phyloP scores from a whole-genome alignment of 305 asterid species.

The Fraxinus angustifolia region DNA sequence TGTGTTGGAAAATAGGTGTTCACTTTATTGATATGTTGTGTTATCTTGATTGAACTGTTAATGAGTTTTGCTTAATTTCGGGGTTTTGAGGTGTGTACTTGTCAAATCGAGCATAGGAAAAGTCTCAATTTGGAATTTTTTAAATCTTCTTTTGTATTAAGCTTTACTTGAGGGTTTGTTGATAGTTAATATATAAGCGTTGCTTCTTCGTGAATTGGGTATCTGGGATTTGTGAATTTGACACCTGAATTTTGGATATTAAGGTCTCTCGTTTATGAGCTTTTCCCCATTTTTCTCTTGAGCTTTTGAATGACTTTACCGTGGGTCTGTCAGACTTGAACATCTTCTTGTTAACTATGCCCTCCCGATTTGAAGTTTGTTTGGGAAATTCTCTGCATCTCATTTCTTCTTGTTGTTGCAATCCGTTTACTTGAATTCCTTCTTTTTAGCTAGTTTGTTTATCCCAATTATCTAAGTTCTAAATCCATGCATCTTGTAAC shows the following conservation, averaged over 20 bases:
- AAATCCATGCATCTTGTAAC: not conserved
- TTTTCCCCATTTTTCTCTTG: not conserved
- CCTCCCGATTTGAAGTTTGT: not conserved
- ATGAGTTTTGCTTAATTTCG: constrained; percentile 4
- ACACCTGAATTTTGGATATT: not conserved
- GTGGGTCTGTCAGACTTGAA: not conserved
- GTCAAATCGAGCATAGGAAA: not conserved
- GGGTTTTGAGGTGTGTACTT: not conserved
- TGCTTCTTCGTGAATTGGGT: not conserved
- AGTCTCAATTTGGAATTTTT: not conserved
- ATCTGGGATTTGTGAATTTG: not conserved
- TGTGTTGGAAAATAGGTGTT: constrained; percentile 20
- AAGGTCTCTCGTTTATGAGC: not conserved
- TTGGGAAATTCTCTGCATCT: not conserved
- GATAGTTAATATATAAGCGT: not conserved
- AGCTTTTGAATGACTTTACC: not conserved
- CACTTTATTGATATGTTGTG: not conserved
- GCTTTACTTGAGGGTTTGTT: not conserved
- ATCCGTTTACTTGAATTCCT: not conserved
- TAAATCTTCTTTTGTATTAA: not conserved
- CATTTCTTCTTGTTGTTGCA: not conserved
- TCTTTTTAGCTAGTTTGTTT: not conserved
- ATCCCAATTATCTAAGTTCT: not conserved
- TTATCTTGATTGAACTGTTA: constrained; percentile 19
- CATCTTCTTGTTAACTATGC: not conserved